Evolutionary conservation across 192 early-diverging fungal species (phyloP), one percentile per base, ranked within the genome.

Genomic region (Entophlyctis luteolus): DNA sequence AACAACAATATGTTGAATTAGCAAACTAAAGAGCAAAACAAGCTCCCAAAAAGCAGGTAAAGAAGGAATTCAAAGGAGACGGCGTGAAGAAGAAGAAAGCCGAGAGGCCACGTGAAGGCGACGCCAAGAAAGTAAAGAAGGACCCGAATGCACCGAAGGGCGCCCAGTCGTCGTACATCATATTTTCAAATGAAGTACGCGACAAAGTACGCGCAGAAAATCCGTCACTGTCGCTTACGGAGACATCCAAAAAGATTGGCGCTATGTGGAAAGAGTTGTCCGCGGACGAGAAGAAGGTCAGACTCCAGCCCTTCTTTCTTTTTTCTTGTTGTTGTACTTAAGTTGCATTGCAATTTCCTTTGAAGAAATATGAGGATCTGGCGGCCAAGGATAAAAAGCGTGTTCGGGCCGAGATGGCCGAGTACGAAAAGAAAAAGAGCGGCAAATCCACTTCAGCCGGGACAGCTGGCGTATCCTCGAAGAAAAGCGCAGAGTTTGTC

Each of bases 91-190:
- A 66, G 59, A 55, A 54, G 28, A 65, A 65, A 36, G 65, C 46
- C 0, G n/a, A 69, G 55, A 60, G 14, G 16, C 39, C 57, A 32
- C 39, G 39, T 18, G 74, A 53, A 47, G 70, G 70, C 52, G 63
- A 72, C 38, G 77, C 78, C 76, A 85, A 80, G 66, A 81, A 84
- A 55, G 65, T 72, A 59, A 90, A 90, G 83, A 92, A 93, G 83
- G 88, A 92, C 77, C 81, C 86, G 33, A 83, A 81, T 60, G 89
- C 86, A 0, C 94, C 94, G 68, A 97, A 97, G 79, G 84, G 87
- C 68, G 81, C 86, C 1, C 79, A 91, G 58, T 88, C 93, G 8
- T 87, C 91, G 6, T 97, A 90, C 79, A 84, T 97, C 77, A 79
- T 89, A 75, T 97, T 91, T 81, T 88, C 86, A 31, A 84, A 89